A percentile compares a stretch with the other conserved stretches of the same genome.
phyloP scores from a whole-genome alignment of 345 rosid genomes.

The Schrenkiella parvula region DNA sequence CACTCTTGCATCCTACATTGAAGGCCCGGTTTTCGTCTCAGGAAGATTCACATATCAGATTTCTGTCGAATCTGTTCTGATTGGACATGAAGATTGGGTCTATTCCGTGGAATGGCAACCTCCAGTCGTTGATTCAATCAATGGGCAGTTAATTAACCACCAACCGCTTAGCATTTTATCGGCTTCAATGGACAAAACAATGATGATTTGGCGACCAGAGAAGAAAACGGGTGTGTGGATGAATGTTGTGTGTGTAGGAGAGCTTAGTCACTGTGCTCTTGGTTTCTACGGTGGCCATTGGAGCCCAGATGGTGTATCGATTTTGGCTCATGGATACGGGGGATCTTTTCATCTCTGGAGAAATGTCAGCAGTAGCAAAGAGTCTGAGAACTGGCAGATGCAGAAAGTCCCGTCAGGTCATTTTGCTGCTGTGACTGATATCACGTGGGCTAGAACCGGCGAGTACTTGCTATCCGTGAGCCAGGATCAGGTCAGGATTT shows the following conservation, averaged over 20 bases:
- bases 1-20: conserved; percentile 76
- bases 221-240: conserved; percentile 86
- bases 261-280: conserved; percentile 89
- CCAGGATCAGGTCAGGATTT: conserved; percentile 73
- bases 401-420: conserved; percentile 90
- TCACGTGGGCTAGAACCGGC: conserved; percentile 72
- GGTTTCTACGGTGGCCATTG: conserved; percentile 99
- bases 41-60: conserved; percentile 76
- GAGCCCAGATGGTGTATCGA: conserved; percentile 62
- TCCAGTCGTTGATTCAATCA: conserved; percentile 38
- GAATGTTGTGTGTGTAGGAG: conserved; percentile 96
- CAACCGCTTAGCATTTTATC: conserved; percentile 82
- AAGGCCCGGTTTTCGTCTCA: conserved; percentile 73
- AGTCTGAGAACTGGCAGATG: conserved; percentile 78
- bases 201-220: conserved; percentile 99
- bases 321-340: conserved; percentile 93
- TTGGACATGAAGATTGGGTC: conserved; percentile 98
- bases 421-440: conserved; percentile 76
- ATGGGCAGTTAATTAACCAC: conserved; percentile 30
- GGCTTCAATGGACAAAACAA: conserved; percentile 96
- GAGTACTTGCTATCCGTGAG: conserved; percentile 84
- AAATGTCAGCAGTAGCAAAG: conserved; percentile 48
- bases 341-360: conserved; percentile 90
- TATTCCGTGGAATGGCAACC: conserved; percentile 98
- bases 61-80: conserved; percentile 86